phyloP scores from a whole-genome alignment of 768 basidiomycete genomes.

The Coprinopsis sp. region DNA sequence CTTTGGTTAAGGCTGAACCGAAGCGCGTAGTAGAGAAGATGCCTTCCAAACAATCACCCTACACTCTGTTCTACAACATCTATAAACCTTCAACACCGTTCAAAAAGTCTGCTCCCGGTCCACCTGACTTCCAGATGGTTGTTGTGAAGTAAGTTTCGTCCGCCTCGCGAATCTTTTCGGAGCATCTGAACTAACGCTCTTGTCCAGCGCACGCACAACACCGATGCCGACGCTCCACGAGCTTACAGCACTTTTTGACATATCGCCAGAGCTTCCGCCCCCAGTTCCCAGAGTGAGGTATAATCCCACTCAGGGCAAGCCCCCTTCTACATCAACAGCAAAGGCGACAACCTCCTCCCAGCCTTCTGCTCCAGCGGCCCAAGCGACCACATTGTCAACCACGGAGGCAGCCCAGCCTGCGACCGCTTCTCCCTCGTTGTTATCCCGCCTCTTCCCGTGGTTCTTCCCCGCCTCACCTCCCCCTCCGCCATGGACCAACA shows the following conservation, averaged over 20 bases:
- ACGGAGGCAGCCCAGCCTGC: constrained; percentile 1
- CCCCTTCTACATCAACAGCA: too few species aligned
- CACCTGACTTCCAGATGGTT: constrained; percentile 83
- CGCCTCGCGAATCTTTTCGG: neutral
- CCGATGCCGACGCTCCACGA: constrained; percentile 80
- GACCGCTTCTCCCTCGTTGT: constrained; percentile 4
- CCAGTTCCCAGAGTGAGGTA: constrained; percentile 47
- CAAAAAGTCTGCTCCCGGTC: constrained; percentile 69
- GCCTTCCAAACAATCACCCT: constrained; percentile 47
- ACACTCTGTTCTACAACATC: constrained; percentile 81
- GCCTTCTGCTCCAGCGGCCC: constrained; percentile 12
- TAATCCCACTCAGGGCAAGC: constrained; percentile 7
- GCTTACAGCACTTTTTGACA: constrained; percentile 64
- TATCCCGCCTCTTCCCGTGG: constrained; percentile 15
- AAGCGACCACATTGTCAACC: constrained; percentile 2
- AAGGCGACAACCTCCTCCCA: constrained; percentile 10
- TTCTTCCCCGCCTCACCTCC: constrained; percentile 23
- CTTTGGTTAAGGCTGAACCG: constrained; percentile 33
- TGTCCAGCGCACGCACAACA: constrained; percentile 75
- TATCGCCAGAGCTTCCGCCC: constrained; percentile 63
- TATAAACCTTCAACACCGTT: constrained; percentile 89
- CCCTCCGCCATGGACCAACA: constrained; percentile 1
- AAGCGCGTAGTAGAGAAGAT: too few species aligned
- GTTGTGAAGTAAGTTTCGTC: constrained; percentile 68
- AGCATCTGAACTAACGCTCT: too few species aligned